Base-by-base conservation (phyloP, 495 filamentous ascomycete genomes). In the Penicillium coffeae region DNA sequence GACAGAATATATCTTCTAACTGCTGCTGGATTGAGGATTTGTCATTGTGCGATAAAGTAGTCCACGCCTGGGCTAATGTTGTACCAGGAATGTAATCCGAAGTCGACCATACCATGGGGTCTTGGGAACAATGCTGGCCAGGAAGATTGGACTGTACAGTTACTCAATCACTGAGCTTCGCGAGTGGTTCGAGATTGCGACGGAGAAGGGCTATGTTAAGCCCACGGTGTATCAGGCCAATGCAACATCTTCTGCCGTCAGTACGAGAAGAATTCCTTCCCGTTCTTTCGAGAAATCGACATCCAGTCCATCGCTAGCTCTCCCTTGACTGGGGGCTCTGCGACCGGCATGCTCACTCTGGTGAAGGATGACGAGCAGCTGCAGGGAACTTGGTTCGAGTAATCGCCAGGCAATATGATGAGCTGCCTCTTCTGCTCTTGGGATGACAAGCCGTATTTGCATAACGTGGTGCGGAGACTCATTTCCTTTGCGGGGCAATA, bases 201-300 rank as follows among this genome's bases (percentile, higher is more conserved):
- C 14, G 0, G 48, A 46, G 8, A 30, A 55, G 21, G 27, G 38
- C 14, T 44, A 45, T n/a, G 30, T 55, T 12, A 34, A 19, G 12
- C 56, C 52, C 10, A 15, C 47, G 1, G 39, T 60, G 25, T 60
- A 53, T 38, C 43, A 58, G 39, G 58, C 25, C 50, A 68, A 4
- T 77, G 75, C 51, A 76, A 72, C 48, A 42, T 68, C 0, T 43
- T 75, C 2, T 60, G 66, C 3, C 69, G 74, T 4, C 57, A 55
- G 20, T 59, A 58, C 20, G 78, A 82, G 56, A 61, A 53, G 3
- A 66, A 74, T 25, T 61, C 81, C 13, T 67, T 83, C 32, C 76
- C 78, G n/a, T 68, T 74, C 21, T 59, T 83, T 4, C 60, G 73
- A 5, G 50, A 77, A 34, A 71, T 80, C 54, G 68, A 63, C 10